phyloP scores from a whole-genome alignment of 2,329 filamentous ascomycete species.

The Scedosporium apiospermum region DNA sequence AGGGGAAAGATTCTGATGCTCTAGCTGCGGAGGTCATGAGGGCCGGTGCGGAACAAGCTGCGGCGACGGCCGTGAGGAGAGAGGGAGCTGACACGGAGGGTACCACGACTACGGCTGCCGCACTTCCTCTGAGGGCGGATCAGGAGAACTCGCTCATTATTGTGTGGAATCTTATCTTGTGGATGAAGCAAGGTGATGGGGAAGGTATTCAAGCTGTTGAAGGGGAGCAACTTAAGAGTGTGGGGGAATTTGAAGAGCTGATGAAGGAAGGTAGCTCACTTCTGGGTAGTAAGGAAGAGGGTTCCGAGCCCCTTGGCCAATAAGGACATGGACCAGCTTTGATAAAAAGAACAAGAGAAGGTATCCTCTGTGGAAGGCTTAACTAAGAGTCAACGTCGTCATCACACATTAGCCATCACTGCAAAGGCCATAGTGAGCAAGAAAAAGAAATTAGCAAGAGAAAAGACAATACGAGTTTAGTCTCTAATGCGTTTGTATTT shows the following conservation, averaged over 20 bases:
- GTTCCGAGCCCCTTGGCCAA: background rate
- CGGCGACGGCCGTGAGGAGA: constrained; percentile 7
- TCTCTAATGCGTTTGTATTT: constrained; percentile 7
- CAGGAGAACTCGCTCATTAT: constrained; percentile 53
- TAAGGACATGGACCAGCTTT: background rate
- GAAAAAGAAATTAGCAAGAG: background rate
- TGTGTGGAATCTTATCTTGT: constrained; percentile 43
- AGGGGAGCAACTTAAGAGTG: constrained; percentile 28
- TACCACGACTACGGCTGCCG: constrained; percentile 22
- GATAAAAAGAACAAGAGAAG: background rate
- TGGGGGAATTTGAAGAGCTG: constrained; percentile 35
- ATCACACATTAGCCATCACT: background rate
- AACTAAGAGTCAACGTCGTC: no score
- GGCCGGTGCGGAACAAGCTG: constrained; percentile 5
- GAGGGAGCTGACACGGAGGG: constrained; percentile 19
- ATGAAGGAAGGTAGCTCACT: constrained; percentile 40
- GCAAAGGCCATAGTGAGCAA: background rate
- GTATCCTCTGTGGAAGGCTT: no score
- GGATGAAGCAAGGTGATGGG: background rate
- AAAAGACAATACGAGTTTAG: background rate
- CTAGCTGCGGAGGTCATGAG: constrained; percentile 12
- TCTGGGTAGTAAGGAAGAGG: background rate
- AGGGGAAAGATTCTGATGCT: constrained; percentile 8
- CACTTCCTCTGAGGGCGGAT: constrained; percentile 31
- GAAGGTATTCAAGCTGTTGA: constrained; percentile 7